phyloP scores from a whole-genome alignment of 2,329 filamentous ascomycete genomes.

The Chalaropsis ovoidea region DNA sequence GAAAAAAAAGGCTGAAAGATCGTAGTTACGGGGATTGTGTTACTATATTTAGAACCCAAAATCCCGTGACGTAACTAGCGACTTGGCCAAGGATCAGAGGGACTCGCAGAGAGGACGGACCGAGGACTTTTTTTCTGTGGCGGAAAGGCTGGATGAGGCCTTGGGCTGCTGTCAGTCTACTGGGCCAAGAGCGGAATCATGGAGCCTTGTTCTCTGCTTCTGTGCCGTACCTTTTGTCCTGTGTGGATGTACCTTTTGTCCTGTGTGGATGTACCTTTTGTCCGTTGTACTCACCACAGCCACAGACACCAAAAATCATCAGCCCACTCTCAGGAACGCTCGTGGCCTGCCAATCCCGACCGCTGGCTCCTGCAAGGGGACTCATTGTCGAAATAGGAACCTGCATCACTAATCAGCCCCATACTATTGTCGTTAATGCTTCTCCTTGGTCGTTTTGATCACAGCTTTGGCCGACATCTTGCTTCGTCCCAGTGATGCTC shows the following conservation, averaged over 20 bases:
- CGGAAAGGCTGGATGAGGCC: no score
- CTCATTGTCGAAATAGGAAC: neutral
- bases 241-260: neutral
- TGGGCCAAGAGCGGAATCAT: no score
- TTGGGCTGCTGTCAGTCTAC: no score
- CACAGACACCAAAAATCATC: neutral
- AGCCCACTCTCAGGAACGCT: neutral
- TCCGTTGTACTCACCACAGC: neutral
- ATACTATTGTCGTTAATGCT: neutral
- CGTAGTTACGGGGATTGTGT: neutral
- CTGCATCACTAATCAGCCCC: neutral
- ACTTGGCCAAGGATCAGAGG: neutral
- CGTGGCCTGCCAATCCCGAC: neutral
- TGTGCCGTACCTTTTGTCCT: no score
- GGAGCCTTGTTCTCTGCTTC: no score
- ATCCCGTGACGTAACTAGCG: neutral
- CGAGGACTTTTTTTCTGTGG: no score
- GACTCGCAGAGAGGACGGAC: neutral
- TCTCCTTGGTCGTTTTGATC: neutral
- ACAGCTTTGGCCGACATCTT: neutral
- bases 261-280: neutral
- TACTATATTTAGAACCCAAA: slow-evolving; percentile 1
- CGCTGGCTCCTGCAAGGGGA: neutral
- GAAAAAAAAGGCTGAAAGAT: slow-evolving; percentile 13
- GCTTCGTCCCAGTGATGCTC: no score